Base-by-base conservation (phyloP, 768 basidiomycete genomes). In the Leucosporidium scottii region DNA sequence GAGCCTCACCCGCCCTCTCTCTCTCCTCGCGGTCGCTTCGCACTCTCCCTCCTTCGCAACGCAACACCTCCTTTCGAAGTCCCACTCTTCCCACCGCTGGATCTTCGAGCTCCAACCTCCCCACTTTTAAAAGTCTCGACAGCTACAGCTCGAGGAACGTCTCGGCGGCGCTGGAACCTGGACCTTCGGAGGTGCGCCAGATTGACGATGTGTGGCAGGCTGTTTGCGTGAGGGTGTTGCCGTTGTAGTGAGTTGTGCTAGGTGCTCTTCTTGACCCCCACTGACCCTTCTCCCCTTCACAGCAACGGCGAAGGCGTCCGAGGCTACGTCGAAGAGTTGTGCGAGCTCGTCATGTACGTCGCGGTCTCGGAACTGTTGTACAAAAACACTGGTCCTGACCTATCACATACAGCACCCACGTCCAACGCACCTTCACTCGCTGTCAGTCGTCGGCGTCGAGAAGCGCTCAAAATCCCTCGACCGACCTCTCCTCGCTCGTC, bases 251-350 rank as follows among this genome's bases (percentile, higher is more conserved):
- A 25, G 74, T 69, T 47, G 1, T 10, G 21, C 15, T 13, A 12
- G 1, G 13, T 28, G 9, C n/a, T 25, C 21, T 15, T 53, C 21
- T 27, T 27, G n/a, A 15, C 13, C 21, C 4, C 3, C 21, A 8
- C 23, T 64, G 53, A 48, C 7, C 4, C 15, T 28, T 17, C 7
- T 36, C 18, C 2, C 10, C 2, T 9, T 28, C 12, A 25, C 51
- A 75, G 74, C 62, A 75, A 76, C 53, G 75, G 74, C 51, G 74
- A 75, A 62, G 75, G 75, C 4, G 61, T 71, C 23, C 66, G 67
- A 49, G 73, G 71, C 5, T 73, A 68, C 56, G 72, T 76, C 55
- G 75, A 76, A 56, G 75, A 76, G 34, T 39, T 74, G 23, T 69
- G 69, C 66, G 64, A 61, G 34, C 61, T 69, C 18, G 65, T 67